These are phyloP conservation scores for Cryptococcus maquisensis DNA, from an alignment of 1,284 basidiomycete genomes.

Conservation along the genomic window DNA sequence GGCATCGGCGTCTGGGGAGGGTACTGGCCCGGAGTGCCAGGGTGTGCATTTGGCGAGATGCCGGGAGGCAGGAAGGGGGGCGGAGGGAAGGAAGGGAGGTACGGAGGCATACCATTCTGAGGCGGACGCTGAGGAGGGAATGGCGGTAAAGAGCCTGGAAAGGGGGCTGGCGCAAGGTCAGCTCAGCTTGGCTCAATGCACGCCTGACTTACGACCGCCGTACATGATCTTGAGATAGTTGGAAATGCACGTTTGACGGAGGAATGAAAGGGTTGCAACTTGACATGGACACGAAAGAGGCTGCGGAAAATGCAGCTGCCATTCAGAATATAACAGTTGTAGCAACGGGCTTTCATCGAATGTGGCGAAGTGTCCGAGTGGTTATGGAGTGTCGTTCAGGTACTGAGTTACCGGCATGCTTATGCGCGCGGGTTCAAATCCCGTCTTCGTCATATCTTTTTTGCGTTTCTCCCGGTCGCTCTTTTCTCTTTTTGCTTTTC, in stretches of 20 bases:
- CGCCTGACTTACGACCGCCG: neutral
- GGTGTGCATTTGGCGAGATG: conserved; percentile 33
- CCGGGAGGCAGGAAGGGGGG: conserved; percentile 22
- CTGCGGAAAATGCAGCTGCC: too few relatives aligned
- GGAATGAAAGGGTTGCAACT: too few relatives aligned
- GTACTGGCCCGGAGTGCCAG: conserved; percentile 13
- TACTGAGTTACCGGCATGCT: conserved; percentile 5
- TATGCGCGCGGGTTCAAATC: conserved; percentile 35
- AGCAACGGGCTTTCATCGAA: too few relatives aligned
- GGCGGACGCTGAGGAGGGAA: conserved; percentile 19
- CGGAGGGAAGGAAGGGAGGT: conserved; percentile 21
- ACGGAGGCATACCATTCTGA: conserved; percentile 5
- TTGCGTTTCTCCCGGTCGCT: too few relatives aligned
- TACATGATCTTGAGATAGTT: neutral
- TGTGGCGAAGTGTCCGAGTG: conserved; percentile 14
- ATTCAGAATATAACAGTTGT: too few relatives aligned
- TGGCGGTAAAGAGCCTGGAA: conserved; percentile 17
- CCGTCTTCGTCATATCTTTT: conserved; percentile 22
- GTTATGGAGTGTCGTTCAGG: conserved; percentile 17
- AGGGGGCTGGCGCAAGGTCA: conserved; percentile 14
- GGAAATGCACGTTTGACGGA: too few relatives aligned
- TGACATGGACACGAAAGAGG: too few relatives aligned
- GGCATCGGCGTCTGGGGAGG: conserved; percentile 9
- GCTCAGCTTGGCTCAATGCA: neutral
- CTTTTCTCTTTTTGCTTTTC: too few relatives aligned